Conservation (phyloP, 169 alveolate species). For the Cyclospora cayetanensis region DNA sequence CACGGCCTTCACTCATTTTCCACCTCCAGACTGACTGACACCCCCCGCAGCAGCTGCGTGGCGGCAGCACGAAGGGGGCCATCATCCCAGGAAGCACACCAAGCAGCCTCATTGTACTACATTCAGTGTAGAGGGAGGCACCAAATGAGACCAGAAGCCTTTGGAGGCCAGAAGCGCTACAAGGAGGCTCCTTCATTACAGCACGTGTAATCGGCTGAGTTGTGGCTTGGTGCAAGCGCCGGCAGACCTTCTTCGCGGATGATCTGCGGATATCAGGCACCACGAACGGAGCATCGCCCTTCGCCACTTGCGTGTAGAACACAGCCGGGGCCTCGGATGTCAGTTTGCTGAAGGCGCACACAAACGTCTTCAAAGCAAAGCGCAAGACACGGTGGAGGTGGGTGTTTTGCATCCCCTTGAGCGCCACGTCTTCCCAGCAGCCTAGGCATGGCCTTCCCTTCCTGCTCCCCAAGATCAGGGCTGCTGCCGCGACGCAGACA, state of each 20-base stretch:
- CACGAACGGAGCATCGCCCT: constrained; percentile 16
- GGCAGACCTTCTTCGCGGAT: constrained; percentile 44
- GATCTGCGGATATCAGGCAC: constrained; percentile 58
- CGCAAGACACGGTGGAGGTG: background rate
- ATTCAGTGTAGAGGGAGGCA: background rate
- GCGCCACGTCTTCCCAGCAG: background rate
- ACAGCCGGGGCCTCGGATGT: constrained; percentile 65
- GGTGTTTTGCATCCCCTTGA: background rate
- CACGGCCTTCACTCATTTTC: too few species aligned
- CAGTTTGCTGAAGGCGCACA: constrained; percentile 16
- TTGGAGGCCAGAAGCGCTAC: too few species aligned
- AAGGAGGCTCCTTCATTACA: too few species aligned
- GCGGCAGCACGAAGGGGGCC: too few species aligned
- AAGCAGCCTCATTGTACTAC: too few species aligned
- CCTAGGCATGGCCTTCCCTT: background rate
- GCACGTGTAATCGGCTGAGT: too few species aligned
- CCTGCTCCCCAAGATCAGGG: background rate
- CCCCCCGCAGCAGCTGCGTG: too few species aligned
- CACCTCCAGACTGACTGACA: too few species aligned
- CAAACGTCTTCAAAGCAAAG: too few species aligned
- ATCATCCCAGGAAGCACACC: too few species aligned
- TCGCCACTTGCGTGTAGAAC: background rate
- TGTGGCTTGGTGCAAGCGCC: too few species aligned
- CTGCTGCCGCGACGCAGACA: background rate
- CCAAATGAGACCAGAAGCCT: too few species aligned